phyloP scores from a whole-genome alignment of 2,329 filamentous ascomycete species.

The Penicillium italicum region DNA sequence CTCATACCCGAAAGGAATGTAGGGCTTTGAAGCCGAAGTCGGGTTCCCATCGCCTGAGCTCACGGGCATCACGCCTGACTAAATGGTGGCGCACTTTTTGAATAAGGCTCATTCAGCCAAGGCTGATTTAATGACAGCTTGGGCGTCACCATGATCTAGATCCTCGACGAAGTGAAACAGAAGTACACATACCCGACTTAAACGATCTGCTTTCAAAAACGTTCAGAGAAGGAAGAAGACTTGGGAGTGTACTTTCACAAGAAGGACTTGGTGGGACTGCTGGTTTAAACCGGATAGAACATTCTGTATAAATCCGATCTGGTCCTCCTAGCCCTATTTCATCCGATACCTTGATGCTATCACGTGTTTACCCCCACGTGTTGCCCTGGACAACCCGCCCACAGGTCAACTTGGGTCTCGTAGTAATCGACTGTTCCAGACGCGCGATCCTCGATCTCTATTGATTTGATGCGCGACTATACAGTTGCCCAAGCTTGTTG shows the following conservation, averaged over 20 bases:
- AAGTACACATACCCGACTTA: neutral
- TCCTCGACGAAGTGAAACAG: neutral
- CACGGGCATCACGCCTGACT: neutral
- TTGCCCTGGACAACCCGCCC: neutral
- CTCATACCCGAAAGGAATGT: neutral
- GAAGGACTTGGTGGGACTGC: no score
- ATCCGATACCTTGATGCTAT: neutral
- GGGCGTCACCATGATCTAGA: neutral
- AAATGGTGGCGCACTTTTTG: neutral
- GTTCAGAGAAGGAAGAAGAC: neutral
- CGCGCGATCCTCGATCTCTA: neutral
- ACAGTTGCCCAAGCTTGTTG: neutral
- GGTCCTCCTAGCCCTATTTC: neutral
- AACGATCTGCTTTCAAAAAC: neutral
- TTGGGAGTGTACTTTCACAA: neutral
- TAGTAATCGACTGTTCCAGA: neutral
- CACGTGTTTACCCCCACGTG: neutral
- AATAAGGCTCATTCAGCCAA: neutral
- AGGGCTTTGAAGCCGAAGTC: neutral
- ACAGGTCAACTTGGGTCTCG: neutral
- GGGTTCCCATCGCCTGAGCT: neutral
- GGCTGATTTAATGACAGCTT: neutral
- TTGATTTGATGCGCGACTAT: neutral
- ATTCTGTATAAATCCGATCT: neutral
- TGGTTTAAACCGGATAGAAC: neutral